A percentile compares a stretch with the other conserved stretches of the same genome.
These are phyloP conservation scores for Fagus sylvatica DNA, from an alignment of 306 rosid genomes.

Conservation along the genomic window DNA sequence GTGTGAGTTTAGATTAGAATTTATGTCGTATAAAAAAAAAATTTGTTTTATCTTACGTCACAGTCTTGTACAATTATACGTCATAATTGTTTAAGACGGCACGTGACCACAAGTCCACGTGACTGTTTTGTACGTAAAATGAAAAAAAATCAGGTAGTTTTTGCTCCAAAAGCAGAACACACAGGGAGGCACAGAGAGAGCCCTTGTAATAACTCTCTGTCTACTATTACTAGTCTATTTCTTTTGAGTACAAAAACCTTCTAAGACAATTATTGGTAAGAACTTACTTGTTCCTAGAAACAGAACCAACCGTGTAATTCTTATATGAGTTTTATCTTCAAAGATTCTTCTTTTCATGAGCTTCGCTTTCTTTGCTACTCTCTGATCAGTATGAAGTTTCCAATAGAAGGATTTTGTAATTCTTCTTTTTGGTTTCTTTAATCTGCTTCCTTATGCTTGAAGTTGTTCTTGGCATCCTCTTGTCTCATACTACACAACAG, in stretches of 20 bases:
- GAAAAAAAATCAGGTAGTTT: no score
- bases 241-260: background rate
- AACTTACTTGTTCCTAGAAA: background rate
- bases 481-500: background rate
- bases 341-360: background rate
- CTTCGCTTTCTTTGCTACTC: background rate
- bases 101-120: no score
- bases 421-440: background rate
- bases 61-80: no score
- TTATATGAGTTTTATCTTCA: background rate
- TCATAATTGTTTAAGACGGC: no score
- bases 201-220: no score
- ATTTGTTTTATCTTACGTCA: no score
- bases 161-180: no score
- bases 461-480: background rate
- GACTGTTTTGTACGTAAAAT: no score
- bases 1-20: no score
- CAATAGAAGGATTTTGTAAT: background rate
- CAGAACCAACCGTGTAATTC: background rate
- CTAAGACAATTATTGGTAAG: background rate
- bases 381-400: background rate
- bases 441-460: background rate
- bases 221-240: no score
- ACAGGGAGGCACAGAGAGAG: no score
- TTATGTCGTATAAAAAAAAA: no score